phyloP scores from a whole-genome alignment of 1,139 yeast species.

The Geotrichum carabidarum region DNA sequence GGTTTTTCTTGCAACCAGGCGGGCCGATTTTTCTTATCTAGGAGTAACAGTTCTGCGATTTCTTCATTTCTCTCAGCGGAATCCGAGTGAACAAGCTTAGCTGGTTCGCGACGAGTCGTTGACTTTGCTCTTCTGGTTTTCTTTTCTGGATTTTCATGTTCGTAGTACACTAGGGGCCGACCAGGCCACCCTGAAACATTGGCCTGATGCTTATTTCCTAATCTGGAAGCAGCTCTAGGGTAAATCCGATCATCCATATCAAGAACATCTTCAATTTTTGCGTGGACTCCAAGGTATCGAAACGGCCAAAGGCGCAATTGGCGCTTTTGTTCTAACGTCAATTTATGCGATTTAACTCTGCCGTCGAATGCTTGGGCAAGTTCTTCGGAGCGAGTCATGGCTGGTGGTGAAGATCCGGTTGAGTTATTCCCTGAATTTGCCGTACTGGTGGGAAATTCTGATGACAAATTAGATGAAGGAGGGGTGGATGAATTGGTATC shows the following conservation, averaged over 20 bases:
- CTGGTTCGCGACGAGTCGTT: not conserved
- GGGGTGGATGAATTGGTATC: not conserved
- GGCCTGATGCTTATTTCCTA: constrained; percentile 74
- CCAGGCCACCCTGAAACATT: constrained; percentile 64
- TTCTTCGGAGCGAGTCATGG: constrained; percentile 56
- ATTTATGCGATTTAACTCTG: constrained; percentile 21
- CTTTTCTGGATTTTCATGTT: constrained; percentile 33
- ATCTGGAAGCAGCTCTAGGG: constrained; percentile 73
- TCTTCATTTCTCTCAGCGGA: constrained; percentile 12
- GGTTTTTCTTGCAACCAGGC: constrained; percentile 79
- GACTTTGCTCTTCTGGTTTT: constrained; percentile 24
- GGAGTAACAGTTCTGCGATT: constrained; percentile 45
- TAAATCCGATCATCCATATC: constrained; percentile 77
- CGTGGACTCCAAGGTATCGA: constrained; percentile 74
- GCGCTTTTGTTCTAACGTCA: constrained; percentile 38
- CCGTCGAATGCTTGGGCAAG: constrained; percentile 46
- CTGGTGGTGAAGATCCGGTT: constrained; percentile 2
- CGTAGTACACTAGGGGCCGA: constrained; percentile 66
- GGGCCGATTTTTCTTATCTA: constrained; percentile 49
- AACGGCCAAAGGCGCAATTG: constrained; percentile 55
- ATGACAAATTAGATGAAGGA: not conserved
- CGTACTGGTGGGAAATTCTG: not conserved
- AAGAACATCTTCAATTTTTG: constrained; percentile 70
- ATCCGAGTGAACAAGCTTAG: constrained; percentile 21
- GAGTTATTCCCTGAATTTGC: not conserved